These are phyloP conservation scores for Cutaneotrichosporon sp. DNA, from an alignment of 1,284 basidiomycete genomes.

Conservation along the genomic window DNA sequence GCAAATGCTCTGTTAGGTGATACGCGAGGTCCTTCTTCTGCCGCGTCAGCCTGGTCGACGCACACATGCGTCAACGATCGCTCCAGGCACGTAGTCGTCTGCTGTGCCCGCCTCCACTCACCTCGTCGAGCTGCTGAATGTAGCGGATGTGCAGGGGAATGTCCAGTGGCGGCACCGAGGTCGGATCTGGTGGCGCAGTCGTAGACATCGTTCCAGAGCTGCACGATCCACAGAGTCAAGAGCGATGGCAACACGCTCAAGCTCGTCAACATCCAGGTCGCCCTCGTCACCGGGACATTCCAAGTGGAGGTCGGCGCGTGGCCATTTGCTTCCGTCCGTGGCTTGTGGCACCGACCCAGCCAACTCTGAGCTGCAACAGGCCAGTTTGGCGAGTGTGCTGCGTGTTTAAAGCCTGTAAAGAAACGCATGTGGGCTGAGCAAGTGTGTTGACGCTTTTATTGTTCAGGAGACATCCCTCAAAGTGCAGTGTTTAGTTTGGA, in stretches of 20 bases:
- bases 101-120: conserved; percentile 43
- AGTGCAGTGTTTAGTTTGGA: no score
- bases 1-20: conserved; percentile 87
- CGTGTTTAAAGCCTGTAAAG: no score
- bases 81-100: background rate
- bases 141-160: conserved; percentile 61
- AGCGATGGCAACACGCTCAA: no score
- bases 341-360: no score
- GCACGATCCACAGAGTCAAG: background rate
- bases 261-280: no score
- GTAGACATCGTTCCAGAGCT: background rate
- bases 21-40: conserved; percentile 83
- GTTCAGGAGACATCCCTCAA: no score
- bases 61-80: no score
- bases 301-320: background rate
- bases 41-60: conserved; percentile 1
- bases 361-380: no score
- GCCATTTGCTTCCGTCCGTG: background rate
- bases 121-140: conserved; percentile 67
- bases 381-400: no score
- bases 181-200: background rate
- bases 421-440: no score
- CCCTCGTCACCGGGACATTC: no score
- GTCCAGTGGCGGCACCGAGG: conserved; percentile 31
- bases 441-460: no score